phyloP scores from a whole-genome alignment of 2,329 filamentous ascomycete genomes.

The Cordyceps cateniannulata region DNA sequence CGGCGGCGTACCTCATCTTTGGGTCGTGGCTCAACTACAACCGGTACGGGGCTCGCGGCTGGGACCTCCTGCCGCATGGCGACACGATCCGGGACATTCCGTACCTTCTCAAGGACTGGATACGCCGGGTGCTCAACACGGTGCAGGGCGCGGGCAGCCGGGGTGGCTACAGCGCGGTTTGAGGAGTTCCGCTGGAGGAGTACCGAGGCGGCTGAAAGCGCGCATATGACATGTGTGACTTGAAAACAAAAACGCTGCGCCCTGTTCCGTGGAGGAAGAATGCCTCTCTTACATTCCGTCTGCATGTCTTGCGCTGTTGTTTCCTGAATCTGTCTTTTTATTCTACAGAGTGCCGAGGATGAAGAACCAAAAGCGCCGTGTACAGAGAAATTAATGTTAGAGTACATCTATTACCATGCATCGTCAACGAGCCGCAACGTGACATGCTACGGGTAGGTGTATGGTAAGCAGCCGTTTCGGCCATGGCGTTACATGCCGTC shows the following conservation, averaged over 20 bases:
- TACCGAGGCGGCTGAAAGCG: not conserved
- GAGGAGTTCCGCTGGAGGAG: constrained; percentile 21
- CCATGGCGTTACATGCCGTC: too few relatives aligned
- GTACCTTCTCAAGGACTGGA: constrained; percentile 86
- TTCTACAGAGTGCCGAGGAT: not conserved
- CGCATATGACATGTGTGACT: not conserved
- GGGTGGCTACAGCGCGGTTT: constrained; percentile 93
- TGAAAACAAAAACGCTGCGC: not conserved
- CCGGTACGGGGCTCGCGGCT: constrained; percentile 87
- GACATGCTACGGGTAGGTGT: not conserved
- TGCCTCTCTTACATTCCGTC: not conserved
- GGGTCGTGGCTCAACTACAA: constrained; percentile 99
- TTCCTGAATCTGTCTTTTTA: not conserved
- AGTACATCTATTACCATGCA: not conserved
- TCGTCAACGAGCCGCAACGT: not conserved
- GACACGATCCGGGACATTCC: constrained; percentile 89
- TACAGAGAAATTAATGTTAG: constrained; percentile 4
- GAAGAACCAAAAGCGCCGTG: not conserved
- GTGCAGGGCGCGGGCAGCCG: constrained; percentile 77
- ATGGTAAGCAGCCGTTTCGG: not conserved
- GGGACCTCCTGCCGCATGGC: constrained; percentile 88
- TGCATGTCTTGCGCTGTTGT: not conserved
- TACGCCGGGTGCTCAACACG: constrained; percentile 70
- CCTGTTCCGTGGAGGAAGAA: not conserved
- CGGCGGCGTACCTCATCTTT: constrained; percentile 90